Base-by-base conservation (phyloP, 768 basidiomycete species). In the Mycena maculata region DNA sequence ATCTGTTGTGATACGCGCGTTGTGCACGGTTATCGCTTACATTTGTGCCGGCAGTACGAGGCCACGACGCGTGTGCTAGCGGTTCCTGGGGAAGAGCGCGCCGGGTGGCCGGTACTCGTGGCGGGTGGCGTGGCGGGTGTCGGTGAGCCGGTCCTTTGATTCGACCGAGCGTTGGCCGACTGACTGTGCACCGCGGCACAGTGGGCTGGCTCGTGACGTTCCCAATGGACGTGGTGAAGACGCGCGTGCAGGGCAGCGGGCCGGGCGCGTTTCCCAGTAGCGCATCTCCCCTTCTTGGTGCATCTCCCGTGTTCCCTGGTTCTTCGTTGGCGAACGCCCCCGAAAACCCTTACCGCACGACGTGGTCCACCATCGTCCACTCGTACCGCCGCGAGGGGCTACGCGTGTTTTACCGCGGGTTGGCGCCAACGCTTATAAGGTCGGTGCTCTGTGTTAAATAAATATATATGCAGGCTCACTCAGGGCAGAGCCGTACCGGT, bases 191-290 rank as follows among this genome's bases (percentile, higher is more conserved):
- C 33, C 33, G 28, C 49, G 22, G 6, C 22, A 11, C 55, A 85
- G 85, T 85, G 11, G 92, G 92, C 11, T 96, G 94, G 94, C 39
- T 89, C 0, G 83, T 81, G 3, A 96, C 95, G 1, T 98, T 97
- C 76, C 94, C 94, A 2, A 82, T 95, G 60, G 95, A 98, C 73
- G 92, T 95, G 4, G 85, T 96, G 67, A 97, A 98, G 80, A 96
- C 96, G 16, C 88, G 95, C 7, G 87, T 96, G 71, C 95, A 98
- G 76, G 87, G 87, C 30, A 82, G 76, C 39, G 73, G 78, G 38
- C 54, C 42, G 15, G 65, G 60, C 47, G 42, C 48, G 39, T 27
- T 36, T 30, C 20, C 28, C 25, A 57, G 39, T 44, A 16, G 60
- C 11, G 36, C 16, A 12, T 48, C 63, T 12, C 54, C 73, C 5